Conservation (phyloP, 768 basidiomycete genomes). For the Leucocoprinus sp. region DNA sequence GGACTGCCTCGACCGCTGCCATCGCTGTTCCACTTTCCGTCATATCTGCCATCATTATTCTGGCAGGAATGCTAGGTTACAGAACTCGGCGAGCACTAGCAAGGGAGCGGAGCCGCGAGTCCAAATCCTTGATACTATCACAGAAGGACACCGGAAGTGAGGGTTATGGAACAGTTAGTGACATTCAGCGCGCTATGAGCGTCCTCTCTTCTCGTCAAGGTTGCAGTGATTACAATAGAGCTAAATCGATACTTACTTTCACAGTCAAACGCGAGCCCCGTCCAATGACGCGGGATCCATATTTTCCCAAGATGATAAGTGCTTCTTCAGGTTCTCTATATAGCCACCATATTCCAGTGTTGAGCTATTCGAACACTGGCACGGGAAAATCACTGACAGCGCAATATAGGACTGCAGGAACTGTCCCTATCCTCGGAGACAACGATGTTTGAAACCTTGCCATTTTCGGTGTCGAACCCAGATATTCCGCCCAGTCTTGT, state of each 20-base stretch:
- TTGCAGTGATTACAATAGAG: slow-evolving; percentile 7
- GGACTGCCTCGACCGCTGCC: slow-evolving; percentile 21
- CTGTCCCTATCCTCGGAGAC: not conserved
- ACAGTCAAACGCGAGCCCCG: slow-evolving; percentile 12
- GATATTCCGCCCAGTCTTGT: not conserved
- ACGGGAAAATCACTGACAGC: slow-evolving; percentile 3
- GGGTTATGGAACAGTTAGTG: slow-evolving; percentile 15
- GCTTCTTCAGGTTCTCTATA: not conserved
- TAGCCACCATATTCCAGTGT: not conserved
- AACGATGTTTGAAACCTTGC: not conserved
- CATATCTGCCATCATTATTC: slow-evolving; percentile 22
- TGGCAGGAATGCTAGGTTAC: slow-evolving; percentile 21
- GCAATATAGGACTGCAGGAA: slow-evolving; percentile 4
- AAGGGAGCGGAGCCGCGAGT: slow-evolving; percentile 14
- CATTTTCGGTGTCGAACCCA: not conserved
- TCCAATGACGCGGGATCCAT: not conserved
- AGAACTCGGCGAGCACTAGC: slow-evolving; percentile 20
- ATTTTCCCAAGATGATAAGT: not conserved
- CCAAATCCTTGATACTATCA: slow-evolving; percentile 16
- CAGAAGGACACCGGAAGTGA: slow-evolving; percentile 12
- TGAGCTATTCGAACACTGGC: not conserved
- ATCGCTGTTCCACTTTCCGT: slow-evolving; percentile 27
- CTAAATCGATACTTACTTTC: slow-evolving; percentile 17
- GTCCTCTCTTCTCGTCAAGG: slow-evolving; percentile 14
- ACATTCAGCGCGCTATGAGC: slow-evolving; percentile 15